Evolutionary conservation across 2,329 filamentous ascomycete genomes (phyloP), one percentile per base, ranked within the genome.

Genomic region (Claviceps africana): DNA sequence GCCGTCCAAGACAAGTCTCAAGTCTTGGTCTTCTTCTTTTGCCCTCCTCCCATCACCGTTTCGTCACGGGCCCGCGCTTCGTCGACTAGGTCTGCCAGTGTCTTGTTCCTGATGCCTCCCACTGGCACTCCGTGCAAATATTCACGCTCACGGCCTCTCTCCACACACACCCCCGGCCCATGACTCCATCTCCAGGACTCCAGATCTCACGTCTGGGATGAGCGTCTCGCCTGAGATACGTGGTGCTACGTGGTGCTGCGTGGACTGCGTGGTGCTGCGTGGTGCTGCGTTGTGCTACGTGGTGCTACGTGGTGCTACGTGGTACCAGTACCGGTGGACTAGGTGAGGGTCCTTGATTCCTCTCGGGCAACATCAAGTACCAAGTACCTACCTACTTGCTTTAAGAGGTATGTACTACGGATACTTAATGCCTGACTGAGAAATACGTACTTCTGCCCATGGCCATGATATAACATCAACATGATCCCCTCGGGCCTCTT

Each of bases 381-480:
- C n/a, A n/a, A n/a, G n/a, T n/a, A n/a, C n/a, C n/a, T n/a, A n/a
- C n/a, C n/a, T n/a, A n/a, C n/a, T n/a, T n/a, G n/a, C n/a, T n/a
- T n/a, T n/a, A n/a, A n/a, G n/a, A n/a, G n/a, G n/a, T n/a, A n/a
- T n/a, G n/a, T n/a, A n/a, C n/a, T n/a, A n/a, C n/a, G n/a, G n/a
- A n/a, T n/a, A n/a, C n/a, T n/a, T n/a, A n/a, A 8, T 35, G 45
- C 19, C 45, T 22, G 45, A 19, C 28, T 19, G 28, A 19, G 30
- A 30, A 21, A 47, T 44, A 47, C 49, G 40, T 53, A 31, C 25
- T 19, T 22, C n/a, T 19, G 40, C 19, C 39, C 3, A 31, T 25
- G 25, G 50, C 11, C 50, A 31, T 51, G 43, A 47, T 51, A 51
- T 51, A 51, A 46, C 22, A 19, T 46, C 33, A 51, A 33, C n/a